Evolutionary conservation across 2,329 filamentous ascomycete genomes (phyloP).

Genomic region (Fusarium bulbicola): DNA sequence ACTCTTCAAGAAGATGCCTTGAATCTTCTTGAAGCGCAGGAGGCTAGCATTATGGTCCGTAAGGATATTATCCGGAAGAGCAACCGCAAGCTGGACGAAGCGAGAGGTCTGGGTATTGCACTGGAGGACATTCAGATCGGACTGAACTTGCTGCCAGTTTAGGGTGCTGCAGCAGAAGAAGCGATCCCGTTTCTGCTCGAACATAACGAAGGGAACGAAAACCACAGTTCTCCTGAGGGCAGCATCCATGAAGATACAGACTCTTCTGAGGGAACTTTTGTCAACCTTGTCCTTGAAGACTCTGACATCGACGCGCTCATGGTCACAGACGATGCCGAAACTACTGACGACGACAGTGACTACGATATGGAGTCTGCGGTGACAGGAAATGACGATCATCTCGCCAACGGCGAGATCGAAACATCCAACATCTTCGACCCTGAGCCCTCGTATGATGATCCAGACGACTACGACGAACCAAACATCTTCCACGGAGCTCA

Average conservation of each 20-base stretch:
- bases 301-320: background rate
- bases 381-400: background rate
- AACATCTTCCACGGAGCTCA: constrained; percentile 45
- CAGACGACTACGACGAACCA: constrained; percentile 16
- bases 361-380: background rate
- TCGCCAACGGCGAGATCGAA: constrained; percentile 14
- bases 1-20: constrained; percentile 39
- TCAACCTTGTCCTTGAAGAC: background rate
- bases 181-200: background rate
- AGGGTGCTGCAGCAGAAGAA: constrained; percentile 26
- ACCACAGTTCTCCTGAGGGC: background rate
- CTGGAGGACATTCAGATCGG: constrained; percentile 40
- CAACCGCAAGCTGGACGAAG: constrained; percentile 40
- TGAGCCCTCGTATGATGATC: constrained; percentile 33
- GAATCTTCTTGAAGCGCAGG: constrained; percentile 21
- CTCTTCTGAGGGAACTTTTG: background rate
- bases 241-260: background rate
- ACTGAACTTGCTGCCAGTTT: constrained; percentile 42
- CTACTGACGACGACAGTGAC: background rate
- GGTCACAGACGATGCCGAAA: background rate
- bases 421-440: constrained; percentile 35
- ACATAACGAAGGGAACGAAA: background rate
- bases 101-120: constrained; percentile 30
- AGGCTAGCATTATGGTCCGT: constrained; percentile 31
- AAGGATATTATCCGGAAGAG: constrained; percentile 40